Evolutionary conservation across 768 basidiomycete species (phyloP).

Genomic region (Lyophyllum atratum): DNA sequence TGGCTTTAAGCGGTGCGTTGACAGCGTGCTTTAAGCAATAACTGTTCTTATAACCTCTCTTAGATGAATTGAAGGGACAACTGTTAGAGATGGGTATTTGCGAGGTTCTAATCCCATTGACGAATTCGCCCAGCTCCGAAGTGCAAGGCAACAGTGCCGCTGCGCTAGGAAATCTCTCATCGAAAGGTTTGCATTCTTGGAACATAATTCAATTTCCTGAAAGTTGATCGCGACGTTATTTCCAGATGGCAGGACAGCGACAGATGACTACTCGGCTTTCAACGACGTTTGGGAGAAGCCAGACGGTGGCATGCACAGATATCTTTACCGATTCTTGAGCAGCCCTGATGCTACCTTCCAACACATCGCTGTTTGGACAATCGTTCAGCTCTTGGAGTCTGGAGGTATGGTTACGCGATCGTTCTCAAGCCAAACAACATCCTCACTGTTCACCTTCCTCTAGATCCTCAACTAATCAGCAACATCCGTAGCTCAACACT

Average conservation of each 20-base stretch:
- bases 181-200: constrained; percentile 66
- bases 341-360: constrained; percentile 97
- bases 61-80: constrained; percentile 96
- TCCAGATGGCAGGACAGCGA: constrained; percentile 71
- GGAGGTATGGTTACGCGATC: constrained; percentile 53
- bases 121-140: constrained; percentile 94
- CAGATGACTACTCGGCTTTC: constrained; percentile 95
- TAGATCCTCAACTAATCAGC: constrained; percentile 86
- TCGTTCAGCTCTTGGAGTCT: constrained; percentile 97
- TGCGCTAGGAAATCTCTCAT: constrained; percentile 95
- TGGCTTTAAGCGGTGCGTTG: constrained; percentile 87
- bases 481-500: constrained; percentile 86
- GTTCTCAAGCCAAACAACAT: not conserved
- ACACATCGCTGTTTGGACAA: constrained; percentile 99
- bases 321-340: constrained; percentile 90
- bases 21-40: not conserved
- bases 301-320: constrained; percentile 94
- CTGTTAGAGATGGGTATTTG: constrained; percentile 98
- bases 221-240: constrained; percentile 6
- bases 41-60: constrained; percentile 8
- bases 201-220: not conserved
- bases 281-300: constrained; percentile 98
- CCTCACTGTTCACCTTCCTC: constrained; percentile 1
- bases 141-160: constrained; percentile 99
- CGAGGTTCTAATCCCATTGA: constrained; percentile 95